Evolutionary conservation across 768 basidiomycete genomes (phyloP).

Genomic region (Mycena belliarum): DNA sequence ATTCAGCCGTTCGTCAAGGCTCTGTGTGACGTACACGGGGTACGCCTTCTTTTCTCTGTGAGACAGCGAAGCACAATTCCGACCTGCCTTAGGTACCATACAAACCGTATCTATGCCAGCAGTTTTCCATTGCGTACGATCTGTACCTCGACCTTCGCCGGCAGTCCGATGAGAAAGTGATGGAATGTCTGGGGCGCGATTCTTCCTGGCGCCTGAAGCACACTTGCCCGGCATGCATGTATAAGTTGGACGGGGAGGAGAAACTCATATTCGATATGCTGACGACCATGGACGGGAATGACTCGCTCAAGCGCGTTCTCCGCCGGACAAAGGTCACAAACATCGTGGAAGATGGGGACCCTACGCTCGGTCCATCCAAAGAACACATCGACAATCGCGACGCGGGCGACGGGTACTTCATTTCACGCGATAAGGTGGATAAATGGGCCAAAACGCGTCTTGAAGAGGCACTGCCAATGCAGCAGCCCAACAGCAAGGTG

Average conservation of each 20-base stretch:
- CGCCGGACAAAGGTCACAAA: background rate
- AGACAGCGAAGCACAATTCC: background rate
- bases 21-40: background rate
- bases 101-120: slow-evolving; percentile 12
- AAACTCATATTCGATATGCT: slow-evolving; percentile 20
- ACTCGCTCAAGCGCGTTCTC: slow-evolving; percentile 24
- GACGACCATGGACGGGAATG: slow-evolving; percentile 28
- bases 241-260: slow-evolving; percentile 25
- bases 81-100: slow-evolving; percentile 1
- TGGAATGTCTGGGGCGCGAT: slow-evolving; percentile 9
- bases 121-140: slow-evolving; percentile 23
- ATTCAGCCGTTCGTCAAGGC: too few species aligned
- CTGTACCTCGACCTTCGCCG: slow-evolving; percentile 20
- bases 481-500: background rate
- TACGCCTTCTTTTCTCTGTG: background rate
- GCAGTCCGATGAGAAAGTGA: slow-evolving; percentile 2
- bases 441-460: slow-evolving; percentile 8
- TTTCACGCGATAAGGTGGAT: slow-evolving; percentile 19
- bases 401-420: slow-evolving; percentile 4
- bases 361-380: background rate
- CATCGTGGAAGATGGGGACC: background rate
- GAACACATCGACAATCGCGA: slow-evolving; percentile 12
- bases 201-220: slow-evolving; percentile 23
- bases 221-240: slow-evolving; percentile 28
- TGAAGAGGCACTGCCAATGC: background rate